phyloP scores from a whole-genome alignment of 140 eudicot species.

The Flaveria floridana region DNA sequence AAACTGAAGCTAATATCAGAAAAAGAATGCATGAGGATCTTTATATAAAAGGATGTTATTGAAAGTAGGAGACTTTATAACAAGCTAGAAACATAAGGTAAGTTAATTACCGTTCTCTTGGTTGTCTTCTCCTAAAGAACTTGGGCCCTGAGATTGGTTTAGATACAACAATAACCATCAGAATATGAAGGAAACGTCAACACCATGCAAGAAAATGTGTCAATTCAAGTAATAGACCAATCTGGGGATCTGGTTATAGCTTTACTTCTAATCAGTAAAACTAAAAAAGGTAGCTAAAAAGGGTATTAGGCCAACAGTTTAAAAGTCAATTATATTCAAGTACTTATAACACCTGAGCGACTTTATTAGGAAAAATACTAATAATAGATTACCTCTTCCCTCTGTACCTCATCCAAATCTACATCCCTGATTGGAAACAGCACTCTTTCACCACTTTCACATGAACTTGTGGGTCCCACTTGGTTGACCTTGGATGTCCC shows the following conservation, averaged over 20 bases:
- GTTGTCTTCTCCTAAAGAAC: slow-evolving; percentile 40
- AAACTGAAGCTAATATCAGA: slow-evolving; percentile 11
- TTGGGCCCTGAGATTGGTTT: slow-evolving; percentile 43
- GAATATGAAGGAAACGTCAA: not conserved
- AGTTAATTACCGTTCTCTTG: slow-evolving; percentile 42
- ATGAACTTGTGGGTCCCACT: slow-evolving; percentile 44
- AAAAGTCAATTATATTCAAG: not conserved
- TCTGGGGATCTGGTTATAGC: no score
- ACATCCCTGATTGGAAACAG: slow-evolving; percentile 20
- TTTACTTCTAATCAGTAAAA: not conserved
- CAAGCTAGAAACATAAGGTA: not conserved
- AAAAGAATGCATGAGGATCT: slow-evolving; percentile 12
- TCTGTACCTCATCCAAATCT: slow-evolving; percentile 30
- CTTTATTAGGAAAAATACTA: not conserved
- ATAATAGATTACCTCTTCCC: slow-evolving; percentile 43
- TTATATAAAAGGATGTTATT: not conserved
- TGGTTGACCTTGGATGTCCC: slow-evolving; percentile 29
- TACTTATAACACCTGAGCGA: not conserved
- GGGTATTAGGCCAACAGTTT: not conserved
- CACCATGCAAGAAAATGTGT: not conserved
- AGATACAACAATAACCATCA: slow-evolving; percentile 8
- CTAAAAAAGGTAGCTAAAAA: not conserved
- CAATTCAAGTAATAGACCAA: not conserved
- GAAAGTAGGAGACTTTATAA: slow-evolving; percentile 3
- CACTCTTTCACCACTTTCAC: slow-evolving; percentile 35